phyloP scores from a whole-genome alignment of 2,329 filamentous ascomycete species.

The Neopestalotiopsis clavispora region DNA sequence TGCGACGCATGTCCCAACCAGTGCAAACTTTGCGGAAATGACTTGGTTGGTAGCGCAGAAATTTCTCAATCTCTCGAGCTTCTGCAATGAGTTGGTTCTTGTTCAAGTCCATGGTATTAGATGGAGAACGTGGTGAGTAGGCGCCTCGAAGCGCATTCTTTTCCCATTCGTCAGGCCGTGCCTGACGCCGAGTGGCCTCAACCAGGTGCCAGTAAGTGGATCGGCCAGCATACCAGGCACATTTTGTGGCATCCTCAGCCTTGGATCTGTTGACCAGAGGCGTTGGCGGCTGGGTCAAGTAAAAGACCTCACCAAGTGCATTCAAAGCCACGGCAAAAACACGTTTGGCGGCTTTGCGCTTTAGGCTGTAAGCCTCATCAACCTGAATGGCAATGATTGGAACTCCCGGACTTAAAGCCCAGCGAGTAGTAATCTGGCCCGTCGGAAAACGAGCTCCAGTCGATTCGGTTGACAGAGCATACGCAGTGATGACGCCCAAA shows the following conservation, averaged over 20 bases:
- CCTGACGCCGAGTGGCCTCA: constrained; percentile 75
- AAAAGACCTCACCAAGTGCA: constrained; percentile 89
- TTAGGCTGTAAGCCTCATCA: constrained; percentile 79
- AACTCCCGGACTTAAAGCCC: constrained; percentile 90
- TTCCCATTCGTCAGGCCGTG: constrained; percentile 74
- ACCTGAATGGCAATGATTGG: constrained; percentile 85
- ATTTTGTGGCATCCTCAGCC: constrained; percentile 61
- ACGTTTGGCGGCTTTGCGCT: constrained; percentile 71
- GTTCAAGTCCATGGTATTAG: constrained; percentile 72
- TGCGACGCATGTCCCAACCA: constrained; percentile 91
- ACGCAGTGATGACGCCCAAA: constrained; percentile 80
- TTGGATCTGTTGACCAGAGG: constrained; percentile 54
- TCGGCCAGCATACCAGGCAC: constrained; percentile 82
- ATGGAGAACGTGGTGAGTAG: constrained; percentile 82
- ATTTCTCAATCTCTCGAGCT: constrained; percentile 81
- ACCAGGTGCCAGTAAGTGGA: constrained; percentile 81
- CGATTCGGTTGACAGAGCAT: constrained; percentile 69
- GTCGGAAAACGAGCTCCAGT: constrained; percentile 67
- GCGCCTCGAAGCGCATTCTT: constrained; percentile 71
- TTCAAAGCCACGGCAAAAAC: constrained; percentile 95
- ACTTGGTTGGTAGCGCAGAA: constrained; percentile 72
- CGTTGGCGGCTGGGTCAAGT: constrained; percentile 74
- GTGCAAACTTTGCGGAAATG: constrained; percentile 80
- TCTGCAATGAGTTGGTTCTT: constrained; percentile 75
- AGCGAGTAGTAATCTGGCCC: constrained; percentile 84